Evolutionary conservation across 345 rosid species (phyloP), one percentile per base, ranked within the genome.

Genomic region (Cochlearia excelsa): DNA sequence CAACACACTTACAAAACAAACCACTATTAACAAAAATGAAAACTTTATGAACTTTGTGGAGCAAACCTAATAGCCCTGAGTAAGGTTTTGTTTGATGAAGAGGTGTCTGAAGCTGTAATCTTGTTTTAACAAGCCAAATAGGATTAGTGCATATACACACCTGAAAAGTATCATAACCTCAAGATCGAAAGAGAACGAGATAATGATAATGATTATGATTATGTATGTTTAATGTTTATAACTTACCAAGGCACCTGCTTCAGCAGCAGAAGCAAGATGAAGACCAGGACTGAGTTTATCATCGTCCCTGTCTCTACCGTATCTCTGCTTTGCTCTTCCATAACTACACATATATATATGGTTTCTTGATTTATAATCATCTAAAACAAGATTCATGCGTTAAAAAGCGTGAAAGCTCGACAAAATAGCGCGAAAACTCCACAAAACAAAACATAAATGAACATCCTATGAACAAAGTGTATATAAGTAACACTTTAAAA

Each of bases 181-280:
- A 16, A 16, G 23, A 16, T 16, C 23, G 23, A 16, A 16, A 16
- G 23, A 52, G 44, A 46, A 50, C 46, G 41, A 57, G 44, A 39
- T 3, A 0, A 1, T 34, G n/a, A 34, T 39, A 7, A 43, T 9
- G 59, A 51, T n/a, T 4, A 57, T 57, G 41, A 35, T 35, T 4
- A 28, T 9, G 11, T 33, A n/a, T n/a, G n/a, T 16, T 26, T 9
- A 7, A 1, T 46, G 41, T 16, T 64, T 54, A 41, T 16, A 16
- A 16, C 23, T 16, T 16, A 92, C 98, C 88, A 92, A 74, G 71
- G 76, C 89, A 64, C 98, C 95, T 40, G 97, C 95, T 81, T 92
- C 97, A 48, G 98, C 97, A 59, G 98, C 94, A 66, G 95, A 83
- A 74, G 85, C 87, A 57, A 92, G 90, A 77, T 92, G 97, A 69